Evolutionary conservation across 1,284 basidiomycete genomes (phyloP), one percentile per base, ranked within the genome.

Genomic region (Trichosporon sp.): DNA sequence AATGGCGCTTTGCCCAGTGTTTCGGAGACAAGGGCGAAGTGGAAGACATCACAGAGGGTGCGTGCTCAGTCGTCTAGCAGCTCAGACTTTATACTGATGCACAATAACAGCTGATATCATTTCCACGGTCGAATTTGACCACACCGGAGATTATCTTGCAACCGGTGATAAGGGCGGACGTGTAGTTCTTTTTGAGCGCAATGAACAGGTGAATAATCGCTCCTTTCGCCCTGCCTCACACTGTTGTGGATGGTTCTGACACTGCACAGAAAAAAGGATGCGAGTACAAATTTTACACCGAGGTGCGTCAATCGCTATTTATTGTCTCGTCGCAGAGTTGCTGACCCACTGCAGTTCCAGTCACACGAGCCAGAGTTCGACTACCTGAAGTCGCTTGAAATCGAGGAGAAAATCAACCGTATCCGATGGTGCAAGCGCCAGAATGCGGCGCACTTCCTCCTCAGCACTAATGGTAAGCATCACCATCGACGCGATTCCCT

Each of bases 331-430:
- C 10, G 29, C 63, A 27, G 27, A 29, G 25, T 27, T 21, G 9
- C 58, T 62, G 34, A 58, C 61, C 63, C 11, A 46, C 14, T 21
- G 9, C 58, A 81, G 78, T 81, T 99, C 79, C 96, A 99, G 85
- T 96, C 93, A 52, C 96, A 99, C 81, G 96, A 99, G 81, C 96
- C 96, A 65, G 96, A 99, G 81, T 99, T 99, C 81, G 96, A 99
- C 84, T 99, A 99, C 81, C 88, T 99, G 79, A 99, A 99, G 85
- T 96, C 93, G 32, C 85, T 99, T 71, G 96, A 99, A 85, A 99
- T 99, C 80, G 96, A 99, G 82, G 96, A 99, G 85, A 99, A 99
- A 89, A 99, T 99, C 85, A 99, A 99, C 85, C 92, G 97, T 86
- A 99, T 99, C 86, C 92, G 95, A 80, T 99, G 96, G 96, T 98